Evolutionary conservation across 2,329 filamentous ascomycete species (phyloP), one percentile per base, ranked within the genome.

Genomic region (Neonectria ditissima): DNA sequence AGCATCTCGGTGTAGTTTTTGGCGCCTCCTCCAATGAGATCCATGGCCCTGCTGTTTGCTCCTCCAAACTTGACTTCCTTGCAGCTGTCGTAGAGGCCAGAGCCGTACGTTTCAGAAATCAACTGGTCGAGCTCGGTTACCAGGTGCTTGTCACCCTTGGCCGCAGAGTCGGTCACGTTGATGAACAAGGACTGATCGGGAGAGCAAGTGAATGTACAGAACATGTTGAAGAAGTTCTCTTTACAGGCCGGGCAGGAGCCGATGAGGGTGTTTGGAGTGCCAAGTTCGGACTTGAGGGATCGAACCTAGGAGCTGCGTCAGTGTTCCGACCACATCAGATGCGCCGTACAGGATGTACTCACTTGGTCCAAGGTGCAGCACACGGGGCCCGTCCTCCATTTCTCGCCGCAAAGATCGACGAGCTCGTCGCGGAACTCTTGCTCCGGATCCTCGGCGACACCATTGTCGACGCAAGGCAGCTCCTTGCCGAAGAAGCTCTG

Each of bases 21-120:
- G 13, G 96, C 96, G 16, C 95, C 94, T 16, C 96, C 96, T 32
- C 96, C 97, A 65, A 99, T 98, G 72, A 99, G 90, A 72, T 95
- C 91, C 87, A 99, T 99, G 16, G 95, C 96, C 74, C 91, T 94
- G 65, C 92, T 91, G 75, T 97, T 97, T 44, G 95, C 94, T 7
- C 94, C 92, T 37, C 96, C 96, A 74, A 98, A 97, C 77, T 99
- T 99, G 80, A 99, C 95, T 78, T 99, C 94, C 80, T 98, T 98
- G 83, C 96, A 99, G 80, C 96, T 99, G 79, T 97, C 87, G 77
- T 94, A 99, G 81, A 99, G 97, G 1, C 92, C 94, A 9, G 87
- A 85, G 45, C 93, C 94, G 77, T 97, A 98, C 56, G 91, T 85
- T 60, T 94, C 85, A 2, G 93, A 93, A 71, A 97, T 89, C 6